phyloP scores from a whole-genome alignment of 495 filamentous ascomycete species.

The Sordaria brevicollis region DNA sequence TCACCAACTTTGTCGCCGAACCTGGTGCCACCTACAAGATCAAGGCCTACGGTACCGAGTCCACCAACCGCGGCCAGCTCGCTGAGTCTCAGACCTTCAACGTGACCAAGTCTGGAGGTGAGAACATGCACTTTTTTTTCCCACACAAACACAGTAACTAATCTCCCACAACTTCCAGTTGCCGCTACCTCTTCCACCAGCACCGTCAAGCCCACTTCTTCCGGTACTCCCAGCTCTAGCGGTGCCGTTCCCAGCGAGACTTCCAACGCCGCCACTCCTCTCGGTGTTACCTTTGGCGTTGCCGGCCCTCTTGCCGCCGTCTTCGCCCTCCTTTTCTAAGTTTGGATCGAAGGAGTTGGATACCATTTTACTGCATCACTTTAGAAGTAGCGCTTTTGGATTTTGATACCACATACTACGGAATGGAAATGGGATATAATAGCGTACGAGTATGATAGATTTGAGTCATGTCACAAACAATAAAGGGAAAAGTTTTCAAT shows the following conservation, averaged over 20 bases:
- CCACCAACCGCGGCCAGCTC: conserved; percentile 6
- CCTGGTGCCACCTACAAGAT: conserved; percentile 12
- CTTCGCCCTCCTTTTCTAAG: conserved; percentile 7
- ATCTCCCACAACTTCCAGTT: not conserved
- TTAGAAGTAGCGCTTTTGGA: not conserved
- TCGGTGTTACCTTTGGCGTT: conserved; percentile 7
- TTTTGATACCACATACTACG: not conserved
- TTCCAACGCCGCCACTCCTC: conserved; percentile 1
- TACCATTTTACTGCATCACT: not conserved
- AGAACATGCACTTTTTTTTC: not conserved
- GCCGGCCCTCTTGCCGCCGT: conserved; percentile 6
- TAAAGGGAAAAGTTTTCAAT: not conserved
- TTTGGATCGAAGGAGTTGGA: not conserved
- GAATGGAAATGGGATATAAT: not conserved
- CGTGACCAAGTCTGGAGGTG: conserved; percentile 16
- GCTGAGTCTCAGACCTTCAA: conserved; percentile 11
- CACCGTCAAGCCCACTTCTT: not conserved
- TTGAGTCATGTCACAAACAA: not conserved
- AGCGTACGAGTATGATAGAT: not conserved
- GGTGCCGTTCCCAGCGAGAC: not conserved
- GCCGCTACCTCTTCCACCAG: conserved; percentile 1
- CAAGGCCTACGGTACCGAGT: conserved; percentile 7
- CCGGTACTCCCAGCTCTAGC: not conserved
- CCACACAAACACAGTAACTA: not conserved
- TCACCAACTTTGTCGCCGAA: conserved; percentile 10